Evolutionary conservation across 345 rosid genomes (phyloP).

Genomic region (Hibiscus trionum): DNA sequence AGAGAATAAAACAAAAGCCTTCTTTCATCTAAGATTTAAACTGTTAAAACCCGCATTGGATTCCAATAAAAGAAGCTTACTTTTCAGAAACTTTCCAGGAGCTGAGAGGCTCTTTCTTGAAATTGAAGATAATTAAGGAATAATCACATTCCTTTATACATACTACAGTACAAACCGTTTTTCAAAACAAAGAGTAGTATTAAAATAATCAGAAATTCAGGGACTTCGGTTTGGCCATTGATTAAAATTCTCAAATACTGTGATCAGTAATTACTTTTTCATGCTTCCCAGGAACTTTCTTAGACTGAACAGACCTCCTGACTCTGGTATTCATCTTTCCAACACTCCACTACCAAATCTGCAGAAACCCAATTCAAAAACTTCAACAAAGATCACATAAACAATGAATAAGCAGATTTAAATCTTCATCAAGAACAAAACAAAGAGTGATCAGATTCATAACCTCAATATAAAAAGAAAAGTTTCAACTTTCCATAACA

Average conservation of each 20-base stretch:
- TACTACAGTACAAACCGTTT: conserved; percentile 17
- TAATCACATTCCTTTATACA: background rate
- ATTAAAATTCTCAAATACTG: conserved; percentile 5
- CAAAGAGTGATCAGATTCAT: conserved; percentile 5
- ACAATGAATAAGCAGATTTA: background rate
- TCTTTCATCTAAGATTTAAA: background rate
- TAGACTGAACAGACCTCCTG: conserved; percentile 23
- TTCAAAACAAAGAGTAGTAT: conserved; percentile 12
- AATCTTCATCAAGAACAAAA: no score
- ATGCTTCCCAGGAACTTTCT: conserved; percentile 28
- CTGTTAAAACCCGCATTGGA: background rate
- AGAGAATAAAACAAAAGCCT: background rate
- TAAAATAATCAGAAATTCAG: background rate
- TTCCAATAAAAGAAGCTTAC: background rate
- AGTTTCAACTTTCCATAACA: conserved; percentile 18
- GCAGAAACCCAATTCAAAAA: conserved; percentile 10
- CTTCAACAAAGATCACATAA: background rate
- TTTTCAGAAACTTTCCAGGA: conserved; percentile 12
- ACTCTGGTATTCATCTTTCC: conserved; percentile 31
- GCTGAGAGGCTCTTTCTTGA: conserved; percentile 14
- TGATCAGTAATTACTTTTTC: conserved; percentile 31
- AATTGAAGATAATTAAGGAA: conserved; percentile 17
- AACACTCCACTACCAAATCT: conserved; percentile 5
- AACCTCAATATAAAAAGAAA: conserved; percentile 11
- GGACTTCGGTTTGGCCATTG: background rate